These are phyloP conservation scores for Artemisia princeps DNA, from an alignment of 140 eudicot species.

Conservation along the genomic window DNA sequence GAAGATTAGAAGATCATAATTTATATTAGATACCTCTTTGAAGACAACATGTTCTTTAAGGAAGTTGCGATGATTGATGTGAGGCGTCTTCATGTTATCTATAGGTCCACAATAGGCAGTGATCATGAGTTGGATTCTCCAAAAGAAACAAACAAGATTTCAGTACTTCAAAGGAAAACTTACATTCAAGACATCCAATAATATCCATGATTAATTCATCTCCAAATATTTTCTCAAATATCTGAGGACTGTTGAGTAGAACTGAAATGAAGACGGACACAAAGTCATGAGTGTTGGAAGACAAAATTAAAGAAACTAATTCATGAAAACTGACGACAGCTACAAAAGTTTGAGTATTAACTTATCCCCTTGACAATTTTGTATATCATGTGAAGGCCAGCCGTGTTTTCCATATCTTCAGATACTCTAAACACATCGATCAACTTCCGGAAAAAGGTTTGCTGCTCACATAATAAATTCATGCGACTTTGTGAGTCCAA, in stretches of 20 bases:
- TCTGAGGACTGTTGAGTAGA: slow-evolving; percentile 70
- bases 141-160: not conserved
- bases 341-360: slow-evolving; percentile 29
- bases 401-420: slow-evolving; percentile 77
- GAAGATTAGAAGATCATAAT: not conserved
- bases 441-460: slow-evolving; percentile 73
- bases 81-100: slow-evolving; percentile 72
- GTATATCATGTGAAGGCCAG: slow-evolving; percentile 75
- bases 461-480: slow-evolving; percentile 41
- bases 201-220: slow-evolving; percentile 83
- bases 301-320: not conserved
- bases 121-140: not conserved
- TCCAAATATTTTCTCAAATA: slow-evolving; percentile 78
- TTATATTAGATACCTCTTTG: slow-evolving; percentile 57
- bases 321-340: slow-evolving; percentile 10
- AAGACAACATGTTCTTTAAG: slow-evolving; percentile 83
- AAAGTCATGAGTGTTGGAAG: slow-evolving; percentile 9
- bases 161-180: slow-evolving; percentile 22
- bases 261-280: slow-evolving; percentile 41
- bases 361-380: slow-evolving; percentile 84
- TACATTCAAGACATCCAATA: slow-evolving; percentile 89
- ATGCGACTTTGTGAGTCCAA: slow-evolving; percentile 20
- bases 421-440: slow-evolving; percentile 72
- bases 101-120: slow-evolving; percentile 25
- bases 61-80: slow-evolving; percentile 63